These are phyloP conservation scores for Asclepias syriaca DNA, from an alignment of 257 asterid genomes.

Conservation along the genomic window DNA sequence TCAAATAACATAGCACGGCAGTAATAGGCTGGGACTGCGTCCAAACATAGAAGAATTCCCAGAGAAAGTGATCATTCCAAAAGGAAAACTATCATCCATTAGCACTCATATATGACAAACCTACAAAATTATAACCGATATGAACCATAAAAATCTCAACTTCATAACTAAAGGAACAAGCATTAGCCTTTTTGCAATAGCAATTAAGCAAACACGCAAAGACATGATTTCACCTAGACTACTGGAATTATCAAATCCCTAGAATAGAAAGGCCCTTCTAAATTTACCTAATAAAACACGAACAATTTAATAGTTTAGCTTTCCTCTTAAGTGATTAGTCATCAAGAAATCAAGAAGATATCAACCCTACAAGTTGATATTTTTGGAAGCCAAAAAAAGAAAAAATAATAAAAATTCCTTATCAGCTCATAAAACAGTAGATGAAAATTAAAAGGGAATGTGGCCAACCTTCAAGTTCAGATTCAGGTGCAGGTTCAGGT, in stretches of 20 bases:
- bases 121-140: neutral
- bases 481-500: neutral
- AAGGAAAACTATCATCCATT: neutral
- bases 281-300: neutral
- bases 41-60: neutral
- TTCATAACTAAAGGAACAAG: neutral
- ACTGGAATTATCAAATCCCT: neutral
- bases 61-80: neutral
- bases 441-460: neutral
- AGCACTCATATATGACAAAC: neutral
- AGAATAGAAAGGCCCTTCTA: neutral
- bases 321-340: no score
- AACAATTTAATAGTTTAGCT: neutral
- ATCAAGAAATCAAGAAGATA: neutral
- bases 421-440: neutral
- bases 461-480: constrained; percentile 13
- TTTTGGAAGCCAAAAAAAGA: neutral
- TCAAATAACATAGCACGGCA: neutral
- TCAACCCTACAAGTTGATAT: neutral
- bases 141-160: neutral
- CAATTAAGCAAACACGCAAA: neutral
- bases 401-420: no score
- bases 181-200: neutral
- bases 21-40: neutral
- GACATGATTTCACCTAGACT: neutral